These are phyloP conservation scores for Exserohilum rostratum DNA, from an alignment of 2,329 filamentous ascomycete species.

Conservation along the genomic window DNA sequence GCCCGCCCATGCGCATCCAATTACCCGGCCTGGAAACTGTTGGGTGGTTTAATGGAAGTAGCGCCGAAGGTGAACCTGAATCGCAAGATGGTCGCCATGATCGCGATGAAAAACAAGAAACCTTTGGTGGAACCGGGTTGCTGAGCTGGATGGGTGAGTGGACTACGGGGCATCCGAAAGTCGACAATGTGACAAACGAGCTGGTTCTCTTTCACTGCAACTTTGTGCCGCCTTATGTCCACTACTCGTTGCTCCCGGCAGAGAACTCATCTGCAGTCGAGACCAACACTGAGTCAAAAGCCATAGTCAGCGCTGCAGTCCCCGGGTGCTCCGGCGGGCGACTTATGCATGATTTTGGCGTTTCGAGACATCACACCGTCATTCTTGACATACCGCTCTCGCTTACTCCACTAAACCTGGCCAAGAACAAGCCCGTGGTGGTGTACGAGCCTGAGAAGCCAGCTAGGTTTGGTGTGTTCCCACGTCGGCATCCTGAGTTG, in stretches of 20 bases:
- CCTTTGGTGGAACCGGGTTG: conserved; percentile 62
- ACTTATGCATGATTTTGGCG: conserved; percentile 80
- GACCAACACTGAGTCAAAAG: neutral
- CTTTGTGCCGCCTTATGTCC: conserved; percentile 69
- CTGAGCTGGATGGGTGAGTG: conserved; percentile 71
- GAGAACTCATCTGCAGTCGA: conserved; percentile 17
- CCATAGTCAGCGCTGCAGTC: conserved; percentile 60
- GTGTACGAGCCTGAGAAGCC: conserved; percentile 63
- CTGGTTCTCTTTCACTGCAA: conserved; percentile 71
- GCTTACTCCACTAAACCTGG: conserved; percentile 67
- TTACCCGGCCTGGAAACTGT: conserved; percentile 70
- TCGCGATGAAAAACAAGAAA: conserved; percentile 13
- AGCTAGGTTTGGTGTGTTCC: conserved; percentile 72
- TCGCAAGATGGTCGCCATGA: conserved; percentile 21
- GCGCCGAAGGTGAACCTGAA: conserved; percentile 59
- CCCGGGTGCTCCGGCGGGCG: conserved; percentile 68
- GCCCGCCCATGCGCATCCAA: conserved; percentile 69
- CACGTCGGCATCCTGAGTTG: conserved; percentile 62
- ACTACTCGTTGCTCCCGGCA: conserved; percentile 65
- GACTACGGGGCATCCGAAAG: conserved; percentile 72
- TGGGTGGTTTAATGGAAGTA: conserved; percentile 70
- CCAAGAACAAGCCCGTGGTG: conserved; percentile 62
- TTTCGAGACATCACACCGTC: conserved; percentile 65
- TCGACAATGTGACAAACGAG: conserved; percentile 69
- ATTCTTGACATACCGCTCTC: conserved; percentile 73